A percentile compares a stretch with the other conserved stretches of the same genome.
Evolutionary conservation across 2,329 filamentous ascomycete species (phyloP).

Genomic region (Aspergillus japonicus): DNA sequence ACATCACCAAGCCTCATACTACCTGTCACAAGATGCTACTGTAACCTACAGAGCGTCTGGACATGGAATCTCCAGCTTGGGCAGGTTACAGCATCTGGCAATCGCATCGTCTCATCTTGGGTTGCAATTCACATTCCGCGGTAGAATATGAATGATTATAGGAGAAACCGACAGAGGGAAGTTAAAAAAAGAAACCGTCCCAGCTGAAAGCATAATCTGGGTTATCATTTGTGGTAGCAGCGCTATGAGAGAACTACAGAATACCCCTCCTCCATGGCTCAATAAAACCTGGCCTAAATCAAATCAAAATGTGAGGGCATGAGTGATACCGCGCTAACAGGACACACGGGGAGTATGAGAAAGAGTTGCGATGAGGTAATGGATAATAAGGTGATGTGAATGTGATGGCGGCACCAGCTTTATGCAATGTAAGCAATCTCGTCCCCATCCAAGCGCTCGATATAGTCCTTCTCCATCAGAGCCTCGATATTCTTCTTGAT

Average conservation of each 20-base stretch:
- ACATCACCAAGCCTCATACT: no score
- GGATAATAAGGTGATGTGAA: constrained; percentile 8
- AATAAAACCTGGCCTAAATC: constrained; percentile 3
- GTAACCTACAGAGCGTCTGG: not conserved
- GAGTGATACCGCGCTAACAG: not conserved
- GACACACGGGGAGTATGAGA: not conserved
- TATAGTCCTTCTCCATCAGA: constrained; percentile 96
- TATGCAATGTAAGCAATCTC: constrained; percentile 92
- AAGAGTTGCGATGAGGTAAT: not conserved
- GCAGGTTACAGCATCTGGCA: not conserved
- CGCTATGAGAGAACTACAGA: constrained; percentile 5
- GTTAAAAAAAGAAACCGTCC: not conserved
- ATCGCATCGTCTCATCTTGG: not conserved
- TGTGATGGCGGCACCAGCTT: constrained; percentile 22
- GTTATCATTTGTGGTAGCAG: constrained; percentile 8
- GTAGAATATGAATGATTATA: not conserved
- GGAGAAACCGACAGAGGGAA: no score
- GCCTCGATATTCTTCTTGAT: constrained; percentile 99
- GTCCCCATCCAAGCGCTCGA: constrained; percentile 91
- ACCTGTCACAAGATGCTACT: not conserved
- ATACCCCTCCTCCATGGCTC: constrained; percentile 4
- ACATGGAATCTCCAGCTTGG: not conserved
- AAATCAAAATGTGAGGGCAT: not conserved
- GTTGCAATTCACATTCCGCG: not conserved
- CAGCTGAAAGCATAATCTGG: not conserved